Evolutionary conservation across 2,329 filamentous ascomycete species (phyloP).

Genomic region (Ophiostoma triangulosporum): DNA sequence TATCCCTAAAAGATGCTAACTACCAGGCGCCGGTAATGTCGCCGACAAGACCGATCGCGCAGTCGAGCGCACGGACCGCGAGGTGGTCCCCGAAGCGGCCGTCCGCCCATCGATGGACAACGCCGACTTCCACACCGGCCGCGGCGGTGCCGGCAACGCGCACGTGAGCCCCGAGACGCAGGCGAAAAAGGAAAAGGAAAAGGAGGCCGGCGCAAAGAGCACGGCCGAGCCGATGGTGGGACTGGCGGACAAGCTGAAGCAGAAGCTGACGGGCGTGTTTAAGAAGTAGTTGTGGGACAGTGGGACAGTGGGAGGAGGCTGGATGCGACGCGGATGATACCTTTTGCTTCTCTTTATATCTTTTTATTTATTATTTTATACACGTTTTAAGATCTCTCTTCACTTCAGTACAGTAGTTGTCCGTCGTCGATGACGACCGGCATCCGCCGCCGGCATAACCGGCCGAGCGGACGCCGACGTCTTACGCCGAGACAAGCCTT

Average conservation of each 20-base stretch:
- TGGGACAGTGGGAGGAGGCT: neutral
- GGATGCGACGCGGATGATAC: neutral
- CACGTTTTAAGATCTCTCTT: no score
- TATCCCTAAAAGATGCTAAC: neutral
- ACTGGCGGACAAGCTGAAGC: constrained; percentile 44
- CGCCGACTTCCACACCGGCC: constrained; percentile 42
- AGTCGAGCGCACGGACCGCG: constrained; percentile 33
- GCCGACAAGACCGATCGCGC: constrained; percentile 29
- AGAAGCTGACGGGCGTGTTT: constrained; percentile 36
- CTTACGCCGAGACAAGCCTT: no score
- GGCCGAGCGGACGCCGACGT: no score
- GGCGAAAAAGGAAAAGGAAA: constrained; percentile 18
- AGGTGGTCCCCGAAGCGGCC: constrained; percentile 39
- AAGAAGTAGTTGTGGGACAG: constrained; percentile 26
- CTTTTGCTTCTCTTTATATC: no score
- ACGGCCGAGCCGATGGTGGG: constrained; percentile 24
- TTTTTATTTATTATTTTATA: no score
- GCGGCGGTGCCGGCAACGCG: constrained; percentile 47
- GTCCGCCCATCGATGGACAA: constrained; percentile 33
- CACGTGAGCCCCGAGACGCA: constrained; percentile 19
- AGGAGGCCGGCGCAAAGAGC: neutral
- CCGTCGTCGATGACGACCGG: no score
- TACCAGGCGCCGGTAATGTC: constrained; percentile 43
- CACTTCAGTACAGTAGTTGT: no score
- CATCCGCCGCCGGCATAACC: no score